These are phyloP conservation scores for Myxozyma melibiosi DNA, from an alignment of 805 yeast genomes.

Conservation along the genomic window DNA sequence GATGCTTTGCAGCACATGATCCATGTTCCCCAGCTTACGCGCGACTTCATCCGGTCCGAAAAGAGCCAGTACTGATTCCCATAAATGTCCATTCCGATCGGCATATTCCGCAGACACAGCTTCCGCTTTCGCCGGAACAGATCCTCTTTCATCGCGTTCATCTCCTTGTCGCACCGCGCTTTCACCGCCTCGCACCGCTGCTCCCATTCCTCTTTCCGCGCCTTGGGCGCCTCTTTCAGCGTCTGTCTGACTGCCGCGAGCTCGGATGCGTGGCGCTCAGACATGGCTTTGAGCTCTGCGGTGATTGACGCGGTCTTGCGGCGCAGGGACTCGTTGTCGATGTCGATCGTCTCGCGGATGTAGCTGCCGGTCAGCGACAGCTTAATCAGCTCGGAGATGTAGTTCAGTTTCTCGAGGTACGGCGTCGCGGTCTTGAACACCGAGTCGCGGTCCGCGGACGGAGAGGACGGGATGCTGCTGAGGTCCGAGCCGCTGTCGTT, in stretches of 20 bases:
- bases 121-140: slow-evolving; percentile 38
- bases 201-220: slow-evolving; percentile 35
- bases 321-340: slow-evolving; percentile 40
- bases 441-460: background rate
- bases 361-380: slow-evolving; percentile 42
- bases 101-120: slow-evolving; percentile 40
- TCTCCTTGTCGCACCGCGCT: slow-evolving; percentile 35
- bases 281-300: slow-evolving; percentile 38
- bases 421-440: slow-evolving; percentile 29
- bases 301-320: slow-evolving; percentile 35
- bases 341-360: slow-evolving; percentile 41
- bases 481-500: slow-evolving; percentile 10
- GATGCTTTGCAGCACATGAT: slow-evolving; percentile 36
- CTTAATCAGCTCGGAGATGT: slow-evolving; percentile 38
- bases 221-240: slow-evolving; percentile 31
- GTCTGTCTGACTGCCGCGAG: slow-evolving; percentile 34
- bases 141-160: slow-evolving; percentile 38
- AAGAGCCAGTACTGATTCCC: slow-evolving; percentile 45
- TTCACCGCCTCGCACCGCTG: slow-evolving; percentile 38
- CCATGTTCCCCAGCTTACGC: slow-evolving; percentile 43
- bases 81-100: slow-evolving; percentile 40
- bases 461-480: slow-evolving; percentile 9
- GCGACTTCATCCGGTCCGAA: slow-evolving; percentile 40
- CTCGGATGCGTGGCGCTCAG: slow-evolving; percentile 34
- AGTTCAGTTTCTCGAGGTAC: slow-evolving; percentile 37